Evolutionary conservation across 495 filamentous ascomycete genomes (phyloP).

Genomic region (Lichina pygmaea): DNA sequence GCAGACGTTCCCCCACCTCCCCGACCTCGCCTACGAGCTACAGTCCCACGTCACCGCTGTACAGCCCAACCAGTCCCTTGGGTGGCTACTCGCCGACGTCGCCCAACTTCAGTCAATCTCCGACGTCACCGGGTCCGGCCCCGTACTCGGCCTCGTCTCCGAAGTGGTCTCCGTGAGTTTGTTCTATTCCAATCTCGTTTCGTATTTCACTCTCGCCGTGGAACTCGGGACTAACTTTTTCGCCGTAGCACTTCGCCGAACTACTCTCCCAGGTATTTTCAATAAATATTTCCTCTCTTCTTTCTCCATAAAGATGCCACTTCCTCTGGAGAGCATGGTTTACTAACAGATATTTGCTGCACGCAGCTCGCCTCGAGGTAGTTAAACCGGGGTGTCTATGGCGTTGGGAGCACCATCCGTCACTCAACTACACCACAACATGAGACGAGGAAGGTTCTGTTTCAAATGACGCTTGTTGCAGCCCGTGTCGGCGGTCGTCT

Average conservation of each 20-base stretch:
- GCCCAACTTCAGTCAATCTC: conserved; percentile 36
- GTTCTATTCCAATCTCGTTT: not conserved
- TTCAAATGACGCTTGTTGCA: no score
- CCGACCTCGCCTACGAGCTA: conserved; percentile 22
- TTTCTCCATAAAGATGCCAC: not conserved
- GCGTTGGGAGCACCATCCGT: no score
- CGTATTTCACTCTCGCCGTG: not conserved
- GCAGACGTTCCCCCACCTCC: conserved; percentile 14
- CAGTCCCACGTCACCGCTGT: conserved; percentile 42
- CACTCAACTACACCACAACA: no score
- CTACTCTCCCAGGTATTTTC: conserved; percentile 2
- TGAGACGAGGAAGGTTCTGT: no score
- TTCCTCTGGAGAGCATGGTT: not conserved
- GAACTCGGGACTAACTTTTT: not conserved
- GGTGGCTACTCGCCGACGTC: conserved; percentile 54
- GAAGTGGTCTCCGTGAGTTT: conserved; percentile 22
- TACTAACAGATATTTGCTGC: not conserved
- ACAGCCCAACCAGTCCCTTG: conserved; percentile 46
- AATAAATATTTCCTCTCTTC: not conserved
- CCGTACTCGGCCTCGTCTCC: conserved; percentile 19
- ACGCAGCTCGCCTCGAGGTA: no score
- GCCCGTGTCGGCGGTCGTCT: no score
- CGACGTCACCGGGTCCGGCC: conserved; percentile 22
- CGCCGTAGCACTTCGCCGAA: conserved; percentile 2
- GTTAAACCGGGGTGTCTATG: no score